Conservation (phyloP, 2,329 filamentous ascomycete genomes). For the Pseudocercospora vitis region DNA sequence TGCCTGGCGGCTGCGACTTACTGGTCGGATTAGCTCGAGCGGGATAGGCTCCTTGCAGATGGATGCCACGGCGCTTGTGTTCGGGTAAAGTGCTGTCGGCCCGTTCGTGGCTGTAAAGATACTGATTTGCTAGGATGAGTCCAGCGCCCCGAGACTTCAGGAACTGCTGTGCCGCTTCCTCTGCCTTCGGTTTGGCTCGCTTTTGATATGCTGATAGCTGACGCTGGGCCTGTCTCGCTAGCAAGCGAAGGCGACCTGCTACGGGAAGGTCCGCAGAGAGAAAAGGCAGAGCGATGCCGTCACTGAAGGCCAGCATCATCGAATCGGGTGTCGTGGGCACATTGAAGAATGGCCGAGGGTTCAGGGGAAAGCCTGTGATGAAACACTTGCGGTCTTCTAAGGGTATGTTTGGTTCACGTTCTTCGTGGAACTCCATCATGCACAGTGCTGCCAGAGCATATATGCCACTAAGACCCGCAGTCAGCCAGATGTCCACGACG, state of each 20-base stretch:
- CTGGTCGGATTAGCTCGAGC: constrained; percentile 34
- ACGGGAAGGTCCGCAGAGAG: constrained; percentile 40
- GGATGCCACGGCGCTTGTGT: constrained; percentile 29
- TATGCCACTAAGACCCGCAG: too few relatives aligned
- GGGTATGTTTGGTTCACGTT: constrained; percentile 33
- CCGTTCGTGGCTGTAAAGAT: constrained; percentile 45
- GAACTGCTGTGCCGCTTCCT: constrained; percentile 27
- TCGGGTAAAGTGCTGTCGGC: constrained; percentile 38
- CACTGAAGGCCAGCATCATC: constrained; percentile 51
- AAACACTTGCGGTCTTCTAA: constrained; percentile 40
- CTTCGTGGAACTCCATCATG: constrained; percentile 49
- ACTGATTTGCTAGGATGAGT: constrained; percentile 45
- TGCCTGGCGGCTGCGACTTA: too few relatives aligned
- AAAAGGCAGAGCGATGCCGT: constrained; percentile 49
- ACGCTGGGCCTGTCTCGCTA: constrained; percentile 44
- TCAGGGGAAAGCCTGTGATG: constrained; percentile 49
- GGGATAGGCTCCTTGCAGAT: constrained; percentile 43
- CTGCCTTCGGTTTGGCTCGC: constrained; percentile 28
- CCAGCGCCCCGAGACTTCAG: constrained; percentile 42
- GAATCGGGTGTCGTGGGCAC: constrained; percentile 42
- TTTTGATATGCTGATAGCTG: constrained; percentile 50
- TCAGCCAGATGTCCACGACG: too few relatives aligned
- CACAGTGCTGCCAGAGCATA: constrained; percentile 49
- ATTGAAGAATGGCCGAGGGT: constrained; percentile 46
- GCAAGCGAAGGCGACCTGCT: constrained; percentile 41